phyloP scores from a whole-genome alignment of 148 eudicot genomes.

The Silene conica region DNA sequence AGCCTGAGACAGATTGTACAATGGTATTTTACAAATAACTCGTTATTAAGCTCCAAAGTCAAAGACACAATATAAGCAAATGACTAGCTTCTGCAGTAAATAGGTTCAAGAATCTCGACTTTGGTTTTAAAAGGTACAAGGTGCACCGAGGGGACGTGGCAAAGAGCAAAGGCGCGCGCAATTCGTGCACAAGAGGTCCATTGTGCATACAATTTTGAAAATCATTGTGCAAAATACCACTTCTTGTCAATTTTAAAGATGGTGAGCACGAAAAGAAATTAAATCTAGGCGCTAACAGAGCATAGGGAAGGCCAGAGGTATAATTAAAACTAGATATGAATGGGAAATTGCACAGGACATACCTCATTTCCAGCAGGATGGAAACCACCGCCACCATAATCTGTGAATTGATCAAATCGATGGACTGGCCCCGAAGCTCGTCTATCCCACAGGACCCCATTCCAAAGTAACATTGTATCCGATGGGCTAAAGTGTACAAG shows the following conservation, averaged over 20 bases:
- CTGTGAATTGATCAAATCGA: constrained; percentile 89
- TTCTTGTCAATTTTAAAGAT: too few relatives aligned
- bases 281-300: background rate
- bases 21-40: background rate
- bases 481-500: constrained; percentile 82
- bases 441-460: constrained; percentile 93
- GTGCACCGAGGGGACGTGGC: background rate
- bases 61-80: background rate
- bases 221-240: too few relatives aligned
- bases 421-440: constrained; percentile 57
- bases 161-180: background rate
- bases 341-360: constrained; percentile 9
- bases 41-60: background rate
- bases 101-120: background rate
- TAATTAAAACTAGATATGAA: background rate
- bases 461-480: constrained; percentile 83
- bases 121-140: background rate
- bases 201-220: too few relatives aligned
- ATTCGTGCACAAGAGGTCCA: background rate
- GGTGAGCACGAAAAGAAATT: too few relatives aligned
- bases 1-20: background rate
- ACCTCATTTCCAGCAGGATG: constrained; percentile 99
- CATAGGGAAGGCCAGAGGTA: background rate
- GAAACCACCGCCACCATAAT: constrained; percentile 96
- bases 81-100: too few relatives aligned